phyloP scores from a whole-genome alignment of 345 rosid genomes.

The Mallotus nudiflorus region DNA sequence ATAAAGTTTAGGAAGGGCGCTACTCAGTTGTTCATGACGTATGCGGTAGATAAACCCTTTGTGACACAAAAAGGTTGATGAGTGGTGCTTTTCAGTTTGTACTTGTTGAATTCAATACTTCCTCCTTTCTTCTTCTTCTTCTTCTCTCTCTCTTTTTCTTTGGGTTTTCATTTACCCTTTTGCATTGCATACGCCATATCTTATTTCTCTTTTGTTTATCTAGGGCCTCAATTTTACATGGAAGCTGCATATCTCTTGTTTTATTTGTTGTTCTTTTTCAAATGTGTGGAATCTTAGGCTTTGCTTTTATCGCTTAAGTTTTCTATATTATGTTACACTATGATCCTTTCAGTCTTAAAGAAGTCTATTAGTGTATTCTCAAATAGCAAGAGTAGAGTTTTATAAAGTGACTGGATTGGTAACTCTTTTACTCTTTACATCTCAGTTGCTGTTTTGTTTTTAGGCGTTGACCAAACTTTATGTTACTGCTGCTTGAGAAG shows the following conservation, averaged over 20 bases:
- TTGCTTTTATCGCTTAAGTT: neutral
- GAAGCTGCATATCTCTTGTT: neutral
- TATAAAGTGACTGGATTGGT: neutral
- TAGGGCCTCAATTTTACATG: too few species aligned
- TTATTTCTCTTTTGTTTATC: too few species aligned
- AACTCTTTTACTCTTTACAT: too few species aligned
- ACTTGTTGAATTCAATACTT: neutral
- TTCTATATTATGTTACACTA: neutral
- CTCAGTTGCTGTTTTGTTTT: too few species aligned
- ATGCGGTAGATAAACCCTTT: neutral
- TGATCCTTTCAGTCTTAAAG: neutral
- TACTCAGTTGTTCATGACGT: neutral
- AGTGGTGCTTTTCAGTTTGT: neutral
- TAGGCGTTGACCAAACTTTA: neutral
- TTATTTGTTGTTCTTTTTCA: neutral
- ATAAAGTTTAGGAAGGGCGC: neutral
- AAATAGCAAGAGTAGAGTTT: neutral
- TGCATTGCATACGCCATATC: too few species aligned
- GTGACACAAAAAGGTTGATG: neutral
- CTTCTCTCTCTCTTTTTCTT: too few species aligned
- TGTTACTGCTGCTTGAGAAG: neutral
- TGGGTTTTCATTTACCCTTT: too few species aligned
- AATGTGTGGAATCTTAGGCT: neutral
- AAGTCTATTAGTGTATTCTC: neutral
- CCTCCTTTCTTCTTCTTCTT: neutral